phyloP scores from a whole-genome alignment of 2,329 filamentous ascomycete species.

The Pseudocercospora crystallina region DNA sequence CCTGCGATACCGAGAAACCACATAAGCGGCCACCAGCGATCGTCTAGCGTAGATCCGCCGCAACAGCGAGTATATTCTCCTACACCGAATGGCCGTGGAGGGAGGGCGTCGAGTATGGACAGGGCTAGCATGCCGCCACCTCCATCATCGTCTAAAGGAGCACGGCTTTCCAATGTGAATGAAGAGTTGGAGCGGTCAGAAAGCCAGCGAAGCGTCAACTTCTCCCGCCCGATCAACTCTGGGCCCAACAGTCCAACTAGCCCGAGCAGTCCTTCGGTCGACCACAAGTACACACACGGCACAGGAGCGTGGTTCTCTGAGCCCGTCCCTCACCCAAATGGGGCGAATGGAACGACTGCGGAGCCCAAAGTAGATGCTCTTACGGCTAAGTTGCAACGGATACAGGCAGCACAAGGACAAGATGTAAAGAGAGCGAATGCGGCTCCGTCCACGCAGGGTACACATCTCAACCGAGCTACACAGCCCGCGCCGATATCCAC shows the following conservation, averaged over 20 bases:
- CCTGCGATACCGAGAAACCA: conserved; percentile 60
- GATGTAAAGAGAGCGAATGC: conserved; percentile 17
- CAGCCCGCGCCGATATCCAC: conserved; percentile 11
- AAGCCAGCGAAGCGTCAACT: conserved; percentile 49
- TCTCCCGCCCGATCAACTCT: conserved; percentile 55
- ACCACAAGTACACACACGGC: conserved; percentile 28
- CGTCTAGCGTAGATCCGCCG: conserved; percentile 51
- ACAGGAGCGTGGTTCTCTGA: conserved; percentile 59
- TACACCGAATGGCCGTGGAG: conserved; percentile 31
- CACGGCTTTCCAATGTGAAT: conserved; percentile 42
- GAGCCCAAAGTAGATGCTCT: conserved; percentile 14
- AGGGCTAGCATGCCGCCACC: conserved; percentile 23
- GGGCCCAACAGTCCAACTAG: conserved; percentile 33
- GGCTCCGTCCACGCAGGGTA: conserved; percentile 15
- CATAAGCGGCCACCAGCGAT: conserved; percentile 38
- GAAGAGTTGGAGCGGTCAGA: conserved; percentile 43
- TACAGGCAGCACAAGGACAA: conserved; percentile 23
- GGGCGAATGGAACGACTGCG: conserved; percentile 1
- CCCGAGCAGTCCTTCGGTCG: conserved; percentile 15
- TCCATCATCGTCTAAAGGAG: conserved; percentile 20
- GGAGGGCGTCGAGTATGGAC: conserved; percentile 34
- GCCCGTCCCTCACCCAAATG: conserved; percentile 51
- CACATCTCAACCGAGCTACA: conserved; percentile 8
- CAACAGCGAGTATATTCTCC: conserved; percentile 47
- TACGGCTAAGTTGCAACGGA: conserved; percentile 22